Base-by-base conservation (phyloP, 108 stramenopile genomes). In the Pseudonitzschia multistriata region DNA sequence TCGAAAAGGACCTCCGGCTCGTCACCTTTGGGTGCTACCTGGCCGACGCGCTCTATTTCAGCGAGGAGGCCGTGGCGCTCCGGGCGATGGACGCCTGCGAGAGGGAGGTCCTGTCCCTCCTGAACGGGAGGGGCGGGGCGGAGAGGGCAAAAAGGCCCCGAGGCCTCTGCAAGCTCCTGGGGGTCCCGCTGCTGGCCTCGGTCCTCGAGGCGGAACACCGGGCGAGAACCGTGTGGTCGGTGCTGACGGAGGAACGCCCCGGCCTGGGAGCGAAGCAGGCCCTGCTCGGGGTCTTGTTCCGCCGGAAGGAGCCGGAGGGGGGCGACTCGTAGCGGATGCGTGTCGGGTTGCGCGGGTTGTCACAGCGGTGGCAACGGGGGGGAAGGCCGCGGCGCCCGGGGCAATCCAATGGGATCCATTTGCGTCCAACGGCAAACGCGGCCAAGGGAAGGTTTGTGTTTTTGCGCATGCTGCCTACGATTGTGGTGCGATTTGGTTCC, bases 11-110 rank as follows among this genome's bases (percentile, higher is more conserved):
- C 50, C 33, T 67, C 29, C 53, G 53, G 15, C 25, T 67, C 10
- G 7, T 22, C 29, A 67, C 52, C 53, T 52, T 54, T 50, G 67
- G 67, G 14, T 52, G 25, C 28, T 67, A 67, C 34, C 53, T 67
- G 67, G 21, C 67, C 28, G 52, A 52, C 25, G 67, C 67, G 15
- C 36, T 54, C 21, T 54, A 54, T 24, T 67, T 52, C n/a, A 0
- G 34, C 22, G 67, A 67, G 49, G 67, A 67, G 34, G 34, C 49
- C 27, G n/a, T 67, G 2, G 49, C 67, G 14, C 4, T 54, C 14
- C 34, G 53, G 17, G 67, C 33, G 10, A 67, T 52, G 4, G 21
- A 53, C 6, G 53, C 39, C 8, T 67, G 48, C 22, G 52, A 37
- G 50, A 33, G 53, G 17, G 67, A 53, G 27, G 67, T 29, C 21